These are phyloP conservation scores for Macrolepiota albuminosa DNA, from an alignment of 768 basidiomycete species.

Conservation along the genomic window DNA sequence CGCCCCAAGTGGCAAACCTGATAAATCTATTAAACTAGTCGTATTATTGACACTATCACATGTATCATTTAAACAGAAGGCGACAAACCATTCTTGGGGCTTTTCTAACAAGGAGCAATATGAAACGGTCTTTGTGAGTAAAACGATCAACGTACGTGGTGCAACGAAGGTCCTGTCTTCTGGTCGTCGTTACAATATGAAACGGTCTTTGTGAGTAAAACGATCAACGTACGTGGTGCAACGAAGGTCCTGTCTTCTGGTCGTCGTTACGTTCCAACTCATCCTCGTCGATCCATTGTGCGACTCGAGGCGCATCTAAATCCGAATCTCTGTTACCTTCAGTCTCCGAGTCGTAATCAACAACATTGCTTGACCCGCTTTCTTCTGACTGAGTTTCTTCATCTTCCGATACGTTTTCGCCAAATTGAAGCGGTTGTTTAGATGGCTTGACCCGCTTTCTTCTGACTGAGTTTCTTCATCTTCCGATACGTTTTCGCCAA, in stretches of 20 bases:
- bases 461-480: conserved; percentile 1
- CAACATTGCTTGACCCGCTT: conserved; percentile 16
- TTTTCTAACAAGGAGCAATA: not conserved
- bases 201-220: not conserved
- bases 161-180: conserved; percentile 21
- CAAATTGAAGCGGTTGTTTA: conserved; percentile 8
- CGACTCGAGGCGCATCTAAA: conserved; percentile 51
- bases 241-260: conserved; percentile 21
- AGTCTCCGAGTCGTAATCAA: conserved; percentile 17
- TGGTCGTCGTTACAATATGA: too few species aligned
- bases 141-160: conserved; percentile 21
- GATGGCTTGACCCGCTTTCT: not conserved
- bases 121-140: not conserved
- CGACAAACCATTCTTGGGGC: conserved; percentile 6
- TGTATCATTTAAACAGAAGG: not conserved
- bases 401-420: conserved; percentile 6
- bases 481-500: conserved; percentile 4
- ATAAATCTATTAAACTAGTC: conserved; percentile 40
- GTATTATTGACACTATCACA: not conserved
- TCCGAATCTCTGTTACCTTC: conserved; percentile 27
- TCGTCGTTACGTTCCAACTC: conserved; percentile 31
- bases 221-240: conserved; percentile 22
- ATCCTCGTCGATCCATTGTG: conserved; percentile 57
- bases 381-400: not conserved
- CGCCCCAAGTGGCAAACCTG: conserved; percentile 57